phyloP scores from a whole-genome alignment of 2,329 filamentous ascomycete species.

The Epichloe uncinata region DNA sequence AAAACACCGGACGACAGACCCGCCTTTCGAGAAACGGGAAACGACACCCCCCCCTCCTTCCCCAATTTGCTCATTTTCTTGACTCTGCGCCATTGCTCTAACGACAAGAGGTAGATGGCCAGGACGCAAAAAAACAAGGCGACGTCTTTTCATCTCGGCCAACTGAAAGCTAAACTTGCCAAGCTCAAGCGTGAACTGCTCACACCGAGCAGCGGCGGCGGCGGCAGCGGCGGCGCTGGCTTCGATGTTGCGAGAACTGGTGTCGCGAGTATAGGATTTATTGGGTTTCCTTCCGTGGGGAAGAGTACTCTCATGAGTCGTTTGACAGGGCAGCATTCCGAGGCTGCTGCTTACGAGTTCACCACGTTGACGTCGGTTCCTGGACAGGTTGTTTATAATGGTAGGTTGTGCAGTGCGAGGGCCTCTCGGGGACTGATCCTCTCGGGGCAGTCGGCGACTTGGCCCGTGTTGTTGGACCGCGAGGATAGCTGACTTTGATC shows the following conservation, averaged over 20 bases:
- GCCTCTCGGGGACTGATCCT: too few relatives aligned
- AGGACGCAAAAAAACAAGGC: conserved; percentile 91
- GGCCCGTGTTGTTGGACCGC: background rate
- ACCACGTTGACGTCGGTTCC: conserved; percentile 96
- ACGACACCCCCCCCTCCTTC: too few relatives aligned
- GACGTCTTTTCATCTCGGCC: conserved; percentile 84
- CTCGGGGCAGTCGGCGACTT: background rate
- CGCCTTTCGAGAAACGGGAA: too few relatives aligned
- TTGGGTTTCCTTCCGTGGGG: conserved; percentile 94
- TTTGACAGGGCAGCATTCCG: conserved; percentile 91
- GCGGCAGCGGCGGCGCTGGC: conserved; percentile 72
- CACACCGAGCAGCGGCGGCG: conserved; percentile 61
- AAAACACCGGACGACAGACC: too few relatives aligned
- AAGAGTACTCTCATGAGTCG: conserved; percentile 96
- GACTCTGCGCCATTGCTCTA: background rate
- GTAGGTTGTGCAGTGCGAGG: conserved; percentile 20
- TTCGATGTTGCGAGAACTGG: conserved; percentile 98
- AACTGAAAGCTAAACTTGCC: conserved; percentile 94
- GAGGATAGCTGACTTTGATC: background rate
- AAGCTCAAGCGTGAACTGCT: conserved; percentile 95
- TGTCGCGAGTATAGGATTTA: conserved; percentile 94
- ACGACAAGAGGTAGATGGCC: conserved; percentile 54
- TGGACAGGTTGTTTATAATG: conserved; percentile 91
- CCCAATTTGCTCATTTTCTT: too few relatives aligned
- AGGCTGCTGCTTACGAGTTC: conserved; percentile 96